These are phyloP conservation scores for Citrus mangshanensis DNA, from an alignment of 345 rosid genomes.

Conservation along the genomic window DNA sequence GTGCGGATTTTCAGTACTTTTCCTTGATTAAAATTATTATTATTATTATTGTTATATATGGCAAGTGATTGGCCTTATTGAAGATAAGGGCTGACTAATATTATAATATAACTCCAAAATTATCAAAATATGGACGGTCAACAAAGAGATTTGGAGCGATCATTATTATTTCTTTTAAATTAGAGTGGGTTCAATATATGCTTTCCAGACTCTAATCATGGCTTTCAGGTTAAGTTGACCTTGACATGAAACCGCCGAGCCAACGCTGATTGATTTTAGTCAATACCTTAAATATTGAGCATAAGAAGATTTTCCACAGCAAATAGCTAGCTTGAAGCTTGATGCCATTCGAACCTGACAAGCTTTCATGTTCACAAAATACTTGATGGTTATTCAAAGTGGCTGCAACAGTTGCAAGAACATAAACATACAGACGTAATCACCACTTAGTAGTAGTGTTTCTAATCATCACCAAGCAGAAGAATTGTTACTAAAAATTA, in stretches of 20 bases:
- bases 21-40: not conserved
- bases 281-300: not conserved
- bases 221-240: not conserved
- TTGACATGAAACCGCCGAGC: not conserved
- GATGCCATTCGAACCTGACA: too few relatives aligned
- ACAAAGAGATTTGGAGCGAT: not conserved
- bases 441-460: too few relatives aligned
- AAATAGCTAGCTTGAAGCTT: too few relatives aligned
- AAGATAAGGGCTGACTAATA: conserved; percentile 1
- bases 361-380: too few relatives aligned
- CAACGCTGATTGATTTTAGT: not conserved
- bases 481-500: not conserved
- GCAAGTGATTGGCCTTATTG: not conserved
- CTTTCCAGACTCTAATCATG: not conserved
- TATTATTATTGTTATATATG: not conserved
- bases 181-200: not conserved
- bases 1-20: not conserved
- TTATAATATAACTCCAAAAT: not conserved
- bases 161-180: not conserved
- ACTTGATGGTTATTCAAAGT: too few relatives aligned
- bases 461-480: not conserved
- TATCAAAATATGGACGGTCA: not conserved
- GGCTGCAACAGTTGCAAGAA: too few relatives aligned
- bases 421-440: too few relatives aligned
- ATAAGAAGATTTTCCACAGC: not conserved